phyloP scores from a whole-genome alignment of 2,329 filamentous ascomycete genomes.

The Coleophoma crateriformis region DNA sequence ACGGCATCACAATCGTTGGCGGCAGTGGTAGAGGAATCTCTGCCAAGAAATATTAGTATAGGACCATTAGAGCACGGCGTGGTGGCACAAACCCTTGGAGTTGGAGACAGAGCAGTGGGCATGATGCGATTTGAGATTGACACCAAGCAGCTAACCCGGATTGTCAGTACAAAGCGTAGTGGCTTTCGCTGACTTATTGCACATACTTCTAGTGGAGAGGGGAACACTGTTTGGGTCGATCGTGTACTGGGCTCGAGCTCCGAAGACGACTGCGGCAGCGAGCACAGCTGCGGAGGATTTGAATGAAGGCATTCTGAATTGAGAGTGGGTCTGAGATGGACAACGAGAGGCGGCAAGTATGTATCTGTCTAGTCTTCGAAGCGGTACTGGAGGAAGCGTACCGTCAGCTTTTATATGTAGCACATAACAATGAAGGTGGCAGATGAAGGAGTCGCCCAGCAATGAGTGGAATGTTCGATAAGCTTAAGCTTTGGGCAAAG shows the following conservation, averaged over 20 bases:
- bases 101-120: conserved; percentile 70
- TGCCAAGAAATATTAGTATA: neutral
- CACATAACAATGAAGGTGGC: no score
- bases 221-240: conserved; percentile 60
- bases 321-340: neutral
- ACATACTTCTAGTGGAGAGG: conserved; percentile 32
- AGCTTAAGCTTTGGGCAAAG: no score
- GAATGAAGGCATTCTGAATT: conserved; percentile 45
- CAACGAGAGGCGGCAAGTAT: neutral
- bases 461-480: no score
- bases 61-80: neutral
- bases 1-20: conserved; percentile 66
- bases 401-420: neutral
- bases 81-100: conserved; percentile 29
- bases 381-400: neutral
- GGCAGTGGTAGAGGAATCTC: conserved; percentile 32
- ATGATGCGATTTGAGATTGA: conserved; percentile 52
- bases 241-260: conserved; percentile 49
- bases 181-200: neutral
- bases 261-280: conserved; percentile 43
- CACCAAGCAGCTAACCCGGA: conserved; percentile 55
- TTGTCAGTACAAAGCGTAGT: no score
- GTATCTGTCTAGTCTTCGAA: neutral
- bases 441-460: no score
- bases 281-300: conserved; percentile 35